Base-by-base conservation (phyloP, 176 grass and related monocot species). In the Hyparrhenia diplandra region DNA sequence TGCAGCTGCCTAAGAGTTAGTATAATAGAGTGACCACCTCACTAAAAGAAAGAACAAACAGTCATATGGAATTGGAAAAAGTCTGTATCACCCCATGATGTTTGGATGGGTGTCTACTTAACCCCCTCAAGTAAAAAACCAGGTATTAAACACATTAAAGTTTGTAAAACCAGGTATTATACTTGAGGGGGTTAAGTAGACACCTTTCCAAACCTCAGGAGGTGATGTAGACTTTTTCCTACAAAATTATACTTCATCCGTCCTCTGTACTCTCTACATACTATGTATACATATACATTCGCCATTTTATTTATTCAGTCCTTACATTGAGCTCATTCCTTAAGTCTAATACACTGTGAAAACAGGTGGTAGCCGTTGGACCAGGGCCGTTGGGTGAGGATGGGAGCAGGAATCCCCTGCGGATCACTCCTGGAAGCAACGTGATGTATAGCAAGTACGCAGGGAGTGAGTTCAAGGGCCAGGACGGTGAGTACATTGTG, bases 401-500 rank as follows among this genome's bases (percentile, higher is more conserved):
- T 21, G 91, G 91, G 39, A 86, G 67, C 21, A 90, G 88, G 49
- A 94, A 74, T 4, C 75, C 88, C 10, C 39, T 88, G 75, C 21
- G 30, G 5, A 77, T 94, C 57, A 69, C 75, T 47, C 58, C 85
- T 5, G 91, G 91, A 65, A 94, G 75, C 71, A 77, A 41, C 0
- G 85, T 90, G 32, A 73, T 94, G 64, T 88, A 88, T 79, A 84
- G 75, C 17, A 94, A 90, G 60, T 94, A 88, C 5, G 88, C 88
- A 0, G 88, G 91, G 54, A 94, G 49, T 0, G 91, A 94, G 76
- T 94, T 94, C 80, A 88, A 94, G 79, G 83, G 88, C 9, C 13
- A 68, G 18, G 91, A 88, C 30, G 88, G 88, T n/a, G 70, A 88
- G 11, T 90, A 86, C 54, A 86, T 90, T 8, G 88, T 88, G 85